phyloP scores from a whole-genome alignment of 164 flowering plant genomes.

The Aristolochia californica region DNA sequence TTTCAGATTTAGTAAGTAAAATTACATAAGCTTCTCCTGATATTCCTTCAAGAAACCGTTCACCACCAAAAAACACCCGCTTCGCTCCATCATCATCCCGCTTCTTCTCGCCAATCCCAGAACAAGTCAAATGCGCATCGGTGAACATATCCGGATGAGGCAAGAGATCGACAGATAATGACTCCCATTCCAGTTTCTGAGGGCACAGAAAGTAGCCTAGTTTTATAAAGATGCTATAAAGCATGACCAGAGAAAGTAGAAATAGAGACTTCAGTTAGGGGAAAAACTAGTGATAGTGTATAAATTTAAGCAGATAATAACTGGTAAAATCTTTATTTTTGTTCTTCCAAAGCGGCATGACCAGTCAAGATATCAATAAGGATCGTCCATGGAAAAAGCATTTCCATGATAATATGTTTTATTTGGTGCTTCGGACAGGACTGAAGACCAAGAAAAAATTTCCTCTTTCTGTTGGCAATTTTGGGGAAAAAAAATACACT shows the following conservation, averaged over 20 bases:
- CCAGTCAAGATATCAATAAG: too few relatives aligned
- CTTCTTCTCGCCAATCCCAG: slow-evolving; percentile 40
- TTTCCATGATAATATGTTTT: too few relatives aligned
- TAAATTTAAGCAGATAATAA: too few relatives aligned
- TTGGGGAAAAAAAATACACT: too few relatives aligned
- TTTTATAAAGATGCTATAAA: not conserved
- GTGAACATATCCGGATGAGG: slow-evolving; percentile 99
- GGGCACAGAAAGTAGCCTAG: not conserved
- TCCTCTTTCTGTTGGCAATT: too few relatives aligned
- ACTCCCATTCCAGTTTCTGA: slow-evolving; percentile 98
- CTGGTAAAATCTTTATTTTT: too few relatives aligned
- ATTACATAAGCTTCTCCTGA: slow-evolving; percentile 92
- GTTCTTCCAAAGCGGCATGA: too few relatives aligned
- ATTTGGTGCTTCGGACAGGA: too few relatives aligned
- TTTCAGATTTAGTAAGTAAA: not conserved
- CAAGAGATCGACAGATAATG: slow-evolving; percentile 79
- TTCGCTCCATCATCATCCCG: slow-evolving; percentile 98
- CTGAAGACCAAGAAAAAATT: too few relatives aligned
- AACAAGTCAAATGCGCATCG: slow-evolving; percentile 46
- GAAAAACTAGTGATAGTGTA: too few relatives aligned
- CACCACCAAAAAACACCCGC: slow-evolving; percentile 91
- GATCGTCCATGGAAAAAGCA: too few relatives aligned
- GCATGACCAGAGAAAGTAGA: not conserved
- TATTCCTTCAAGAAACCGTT: slow-evolving; percentile 90
- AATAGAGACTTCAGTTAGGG: too few relatives aligned